phyloP scores from a whole-genome alignment of 2,329 filamentous ascomycete genomes.

The Colletotrichum orbiculare region DNA sequence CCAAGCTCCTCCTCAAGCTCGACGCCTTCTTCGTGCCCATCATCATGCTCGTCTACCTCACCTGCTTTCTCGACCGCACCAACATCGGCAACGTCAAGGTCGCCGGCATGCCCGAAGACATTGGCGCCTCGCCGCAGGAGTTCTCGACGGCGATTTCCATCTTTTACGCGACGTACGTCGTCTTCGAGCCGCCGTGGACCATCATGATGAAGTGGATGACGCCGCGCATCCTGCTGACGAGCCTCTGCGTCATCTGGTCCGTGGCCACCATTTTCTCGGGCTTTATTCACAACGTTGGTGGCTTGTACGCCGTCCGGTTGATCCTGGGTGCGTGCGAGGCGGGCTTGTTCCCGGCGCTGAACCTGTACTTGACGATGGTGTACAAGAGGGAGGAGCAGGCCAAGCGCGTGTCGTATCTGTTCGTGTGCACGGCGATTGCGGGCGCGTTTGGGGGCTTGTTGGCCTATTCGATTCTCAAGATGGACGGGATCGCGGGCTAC shows the following conservation, averaged over 20 bases:
- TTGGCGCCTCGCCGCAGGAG: constrained; percentile 51
- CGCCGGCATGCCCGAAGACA: constrained; percentile 57
- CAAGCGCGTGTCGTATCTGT: constrained; percentile 50
- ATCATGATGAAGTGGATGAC: constrained; percentile 48
- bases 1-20: constrained; percentile 46
- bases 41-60: constrained; percentile 66
- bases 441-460: constrained; percentile 52
- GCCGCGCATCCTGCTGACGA: constrained; percentile 45
- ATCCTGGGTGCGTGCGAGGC: constrained; percentile 60
- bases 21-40: constrained; percentile 51
- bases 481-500: constrained; percentile 52
- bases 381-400: constrained; percentile 48
- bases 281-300: constrained; percentile 53
- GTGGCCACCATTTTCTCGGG: constrained; percentile 60
- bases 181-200: constrained; percentile 51
- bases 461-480: constrained; percentile 61
- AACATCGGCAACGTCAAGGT: constrained; percentile 64
- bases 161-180: constrained; percentile 63
- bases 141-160: constrained; percentile 55
- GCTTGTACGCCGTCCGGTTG: constrained; percentile 57
- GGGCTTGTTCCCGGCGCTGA: constrained; percentile 60
- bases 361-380: constrained; percentile 50
- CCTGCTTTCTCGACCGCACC: constrained; percentile 64
- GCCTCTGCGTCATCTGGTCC: constrained; percentile 54
- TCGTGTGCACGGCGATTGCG: constrained; percentile 62